A percentile compares a stretch with the other conserved stretches of the same genome.
Conservation (phyloP, 345 rosid genomes). For the Boechera divaricarpa region DNA sequence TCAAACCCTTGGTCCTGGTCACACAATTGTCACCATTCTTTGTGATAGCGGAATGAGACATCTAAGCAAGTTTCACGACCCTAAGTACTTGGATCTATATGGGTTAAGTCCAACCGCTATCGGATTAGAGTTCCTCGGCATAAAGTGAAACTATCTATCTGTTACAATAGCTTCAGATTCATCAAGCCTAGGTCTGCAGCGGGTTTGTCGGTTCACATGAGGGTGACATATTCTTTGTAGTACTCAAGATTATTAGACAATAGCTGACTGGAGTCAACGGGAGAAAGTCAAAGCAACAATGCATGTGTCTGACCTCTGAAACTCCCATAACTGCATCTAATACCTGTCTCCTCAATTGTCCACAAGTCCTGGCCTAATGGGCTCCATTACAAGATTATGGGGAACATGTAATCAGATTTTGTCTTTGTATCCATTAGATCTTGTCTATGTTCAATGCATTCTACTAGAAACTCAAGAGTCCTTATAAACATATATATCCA, state of each 20-base stretch:
- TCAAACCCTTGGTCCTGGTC: constrained; percentile 83
- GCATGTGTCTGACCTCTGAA: constrained; percentile 39
- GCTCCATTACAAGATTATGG: constrained; percentile 35
- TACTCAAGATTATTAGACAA: constrained; percentile 14
- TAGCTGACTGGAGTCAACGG: constrained; percentile 19
- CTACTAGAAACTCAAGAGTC: constrained; percentile 4
- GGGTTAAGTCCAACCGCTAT: constrained; percentile 73
- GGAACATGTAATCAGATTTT: constrained; percentile 33
- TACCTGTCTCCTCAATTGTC: constrained; percentile 26
- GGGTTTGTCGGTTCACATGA: constrained; percentile 8
- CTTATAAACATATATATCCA: not conserved
- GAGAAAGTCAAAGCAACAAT: constrained; percentile 45
- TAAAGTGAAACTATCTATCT: constrained; percentile 42
- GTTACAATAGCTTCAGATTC: constrained; percentile 13
- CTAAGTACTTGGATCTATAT: constrained; percentile 60
- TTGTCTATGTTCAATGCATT: constrained; percentile 39
- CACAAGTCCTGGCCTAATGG: constrained; percentile 35
- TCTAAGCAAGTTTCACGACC: constrained; percentile 81
- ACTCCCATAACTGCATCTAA: constrained; percentile 35
- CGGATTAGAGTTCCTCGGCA: constrained; percentile 73
- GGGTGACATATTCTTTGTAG: constrained; percentile 31
- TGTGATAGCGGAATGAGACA: constrained; percentile 97
- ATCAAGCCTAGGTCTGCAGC: constrained; percentile 2
- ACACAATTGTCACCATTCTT: constrained; percentile 83
- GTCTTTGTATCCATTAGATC: constrained; percentile 21